Conservation (phyloP, 2,329 filamentous ascomycete species). For the Podosphaera fusca region DNA sequence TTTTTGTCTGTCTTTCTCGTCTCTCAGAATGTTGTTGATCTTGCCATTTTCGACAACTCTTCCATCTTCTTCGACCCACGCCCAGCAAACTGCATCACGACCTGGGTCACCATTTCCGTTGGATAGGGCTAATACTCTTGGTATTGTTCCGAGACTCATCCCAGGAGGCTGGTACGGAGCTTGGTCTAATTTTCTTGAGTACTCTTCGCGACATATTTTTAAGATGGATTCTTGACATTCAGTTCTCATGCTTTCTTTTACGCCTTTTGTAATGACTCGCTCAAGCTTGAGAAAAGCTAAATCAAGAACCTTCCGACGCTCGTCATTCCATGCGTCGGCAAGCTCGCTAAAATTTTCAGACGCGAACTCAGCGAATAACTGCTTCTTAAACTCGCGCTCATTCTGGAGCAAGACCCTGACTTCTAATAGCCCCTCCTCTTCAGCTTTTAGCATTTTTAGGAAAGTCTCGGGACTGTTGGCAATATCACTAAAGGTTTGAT, state of each 20-base stretch:
- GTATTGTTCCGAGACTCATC: constrained; percentile 68
- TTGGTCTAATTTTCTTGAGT: constrained; percentile 75
- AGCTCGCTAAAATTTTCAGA: constrained; percentile 91
- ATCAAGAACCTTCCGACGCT: constrained; percentile 68
- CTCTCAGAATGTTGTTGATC: constrained; percentile 54
- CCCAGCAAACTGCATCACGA: constrained; percentile 70
- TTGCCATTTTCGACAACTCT: constrained; percentile 75
- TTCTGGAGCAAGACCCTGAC: constrained; percentile 60
- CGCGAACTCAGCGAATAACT: constrained; percentile 62
- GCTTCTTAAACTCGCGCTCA: constrained; percentile 50
- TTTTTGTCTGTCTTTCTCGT: constrained; percentile 39
- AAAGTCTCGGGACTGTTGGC: constrained; percentile 72
- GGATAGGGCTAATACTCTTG: constrained; percentile 67
- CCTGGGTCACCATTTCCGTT: constrained; percentile 54
- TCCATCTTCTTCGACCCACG: constrained; percentile 83
- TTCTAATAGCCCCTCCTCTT: constrained; percentile 78
- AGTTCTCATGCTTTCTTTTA: constrained; percentile 83
- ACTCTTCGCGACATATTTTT: constrained; percentile 72
- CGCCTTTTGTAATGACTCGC: constrained; percentile 63
- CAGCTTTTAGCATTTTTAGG: constrained; percentile 90
- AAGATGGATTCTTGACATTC: constrained; percentile 85
- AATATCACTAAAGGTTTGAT: constrained; percentile 65
- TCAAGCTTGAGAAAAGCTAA: constrained; percentile 62
- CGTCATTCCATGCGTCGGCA: constrained; percentile 82
- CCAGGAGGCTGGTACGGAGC: constrained; percentile 90